phyloP scores from a whole-genome alignment of 768 basidiomycete genomes.

The Hygrophorus russula region DNA sequence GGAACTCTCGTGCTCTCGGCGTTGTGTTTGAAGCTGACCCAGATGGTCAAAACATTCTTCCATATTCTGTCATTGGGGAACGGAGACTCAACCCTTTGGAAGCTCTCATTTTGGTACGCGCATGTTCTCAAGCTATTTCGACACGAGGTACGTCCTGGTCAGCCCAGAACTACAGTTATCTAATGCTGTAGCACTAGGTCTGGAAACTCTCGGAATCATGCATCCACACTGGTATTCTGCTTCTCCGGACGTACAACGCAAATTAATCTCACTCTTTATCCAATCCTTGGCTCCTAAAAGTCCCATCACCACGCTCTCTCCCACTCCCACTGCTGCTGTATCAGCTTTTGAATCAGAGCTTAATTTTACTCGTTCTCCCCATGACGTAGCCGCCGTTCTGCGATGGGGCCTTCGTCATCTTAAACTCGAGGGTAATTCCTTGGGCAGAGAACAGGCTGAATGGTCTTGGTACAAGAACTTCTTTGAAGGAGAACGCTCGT shows the following conservation, averaged over 20 bases:
- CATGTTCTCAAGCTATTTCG: constrained; percentile 57
- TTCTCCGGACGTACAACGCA: constrained; percentile 55
- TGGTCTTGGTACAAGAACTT: constrained; percentile 58
- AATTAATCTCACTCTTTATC: constrained; percentile 62
- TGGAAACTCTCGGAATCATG: constrained; percentile 77
- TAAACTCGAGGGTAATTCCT: constrained; percentile 43
- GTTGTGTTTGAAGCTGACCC: constrained; percentile 52
- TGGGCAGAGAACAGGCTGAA: constrained; percentile 40
- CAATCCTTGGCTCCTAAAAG: constrained; percentile 43
- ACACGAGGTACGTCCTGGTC: constrained; percentile 41
- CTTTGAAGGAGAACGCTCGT: constrained; percentile 43
- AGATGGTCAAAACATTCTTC: constrained; percentile 31
- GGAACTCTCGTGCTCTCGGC: constrained; percentile 35
- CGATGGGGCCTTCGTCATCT: constrained; percentile 77
- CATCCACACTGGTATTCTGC: constrained; percentile 78
- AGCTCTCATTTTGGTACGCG: constrained; percentile 50
- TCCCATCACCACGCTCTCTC: constrained; percentile 38
- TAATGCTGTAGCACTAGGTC: constrained; percentile 30
- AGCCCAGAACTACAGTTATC: constrained; percentile 3
- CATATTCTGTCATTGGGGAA: constrained; percentile 45
- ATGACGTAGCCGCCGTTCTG: constrained; percentile 71
- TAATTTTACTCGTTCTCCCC: constrained; percentile 50
- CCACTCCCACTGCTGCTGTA: constrained; percentile 31
- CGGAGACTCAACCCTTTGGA: constrained; percentile 52
- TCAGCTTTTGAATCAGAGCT: constrained; percentile 57